Percentiles rank a stretch among this genome's conserved stretches.
These are phyloP conservation scores for Xylaria sp. DNA, from an alignment of 2,329 filamentous ascomycete genomes.

Conservation along the genomic window DNA sequence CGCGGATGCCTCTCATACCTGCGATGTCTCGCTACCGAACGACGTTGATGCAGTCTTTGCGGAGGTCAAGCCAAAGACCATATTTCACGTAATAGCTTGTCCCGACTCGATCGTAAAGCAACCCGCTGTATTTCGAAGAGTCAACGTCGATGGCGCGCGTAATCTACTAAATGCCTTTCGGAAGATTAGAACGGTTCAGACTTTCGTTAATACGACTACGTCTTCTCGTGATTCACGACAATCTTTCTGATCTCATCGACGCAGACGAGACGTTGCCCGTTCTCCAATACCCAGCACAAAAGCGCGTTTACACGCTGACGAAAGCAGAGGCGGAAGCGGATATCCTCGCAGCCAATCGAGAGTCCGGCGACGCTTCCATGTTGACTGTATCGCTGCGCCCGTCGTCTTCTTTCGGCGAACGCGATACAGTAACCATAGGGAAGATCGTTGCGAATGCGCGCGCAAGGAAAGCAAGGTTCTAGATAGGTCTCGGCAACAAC, in stretches of 20 bases:
- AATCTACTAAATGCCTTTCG: slow-evolving; percentile 26
- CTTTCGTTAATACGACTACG: slow-evolving; percentile 31
- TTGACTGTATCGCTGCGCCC: slow-evolving; percentile 29
- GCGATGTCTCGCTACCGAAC: no score
- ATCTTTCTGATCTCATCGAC: slow-evolving; percentile 18
- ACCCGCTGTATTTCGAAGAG: slow-evolving; percentile 24
- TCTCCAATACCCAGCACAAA: slow-evolving; percentile 30
- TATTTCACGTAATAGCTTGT: no score
- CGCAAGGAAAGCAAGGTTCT: slow-evolving; percentile 24
- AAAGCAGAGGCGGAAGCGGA: slow-evolving; percentile 32
- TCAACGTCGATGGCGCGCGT: slow-evolving; percentile 28
- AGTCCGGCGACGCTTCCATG: slow-evolving; percentile 25
- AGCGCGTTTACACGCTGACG: slow-evolving; percentile 31
- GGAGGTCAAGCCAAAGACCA: no score
- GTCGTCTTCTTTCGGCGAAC: slow-evolving; percentile 26
- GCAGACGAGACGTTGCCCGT: slow-evolving; percentile 29
- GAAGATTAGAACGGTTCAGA: slow-evolving; percentile 21
- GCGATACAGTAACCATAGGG: slow-evolving; percentile 25
- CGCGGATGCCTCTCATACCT: no score
- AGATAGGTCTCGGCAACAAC: slow-evolving; percentile 39
- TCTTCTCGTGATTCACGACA: slow-evolving; percentile 33
- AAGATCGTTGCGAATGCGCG: slow-evolving; percentile 29
- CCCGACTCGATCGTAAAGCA: slow-evolving; percentile 4
- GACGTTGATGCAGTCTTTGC: no score
- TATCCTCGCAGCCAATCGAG: slow-evolving; percentile 29